These are phyloP conservation scores for Aspergillus calidoustus DNA, from an alignment of 2,329 filamentous ascomycete genomes.

Conservation along the genomic window DNA sequence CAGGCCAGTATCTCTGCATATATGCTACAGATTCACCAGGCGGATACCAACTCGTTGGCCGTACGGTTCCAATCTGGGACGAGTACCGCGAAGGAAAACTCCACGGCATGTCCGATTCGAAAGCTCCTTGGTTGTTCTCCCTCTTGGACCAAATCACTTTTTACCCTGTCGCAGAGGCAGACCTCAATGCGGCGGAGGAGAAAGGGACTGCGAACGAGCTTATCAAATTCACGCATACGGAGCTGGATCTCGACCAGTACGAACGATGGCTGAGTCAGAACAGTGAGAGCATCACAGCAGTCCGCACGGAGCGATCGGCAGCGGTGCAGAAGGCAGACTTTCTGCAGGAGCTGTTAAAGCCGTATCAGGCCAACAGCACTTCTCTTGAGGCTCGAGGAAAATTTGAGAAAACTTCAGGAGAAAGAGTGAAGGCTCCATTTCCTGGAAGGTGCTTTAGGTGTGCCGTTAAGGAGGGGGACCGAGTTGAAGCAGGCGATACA, in stretches of 20 bases:
- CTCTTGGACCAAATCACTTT: conserved; percentile 13
- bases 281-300: background rate
- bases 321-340: background rate
- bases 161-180: conserved; percentile 6
- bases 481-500: background rate
- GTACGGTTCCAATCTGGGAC: conserved; percentile 7
- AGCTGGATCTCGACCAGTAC: conserved; percentile 9
- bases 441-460: conserved; percentile 9
- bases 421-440: conserved; percentile 1
- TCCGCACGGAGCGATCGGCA: background rate
- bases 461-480: background rate
- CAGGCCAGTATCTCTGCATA: conserved; percentile 4
- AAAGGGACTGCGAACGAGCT: conserved; percentile 9
- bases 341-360: conserved; percentile 2
- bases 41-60: conserved; percentile 12
- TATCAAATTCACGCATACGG: conserved; percentile 13
- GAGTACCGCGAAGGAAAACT: background rate
- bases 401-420: background rate
- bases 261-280: conserved; percentile 4
- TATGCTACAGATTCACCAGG: conserved; percentile 11
- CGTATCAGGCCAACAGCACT: background rate
- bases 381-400: background rate
- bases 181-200: conserved; percentile 2
- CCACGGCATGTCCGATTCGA: background rate
- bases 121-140: conserved; percentile 12